Conservation (phyloP, 2,329 filamentous ascomycete species). For the Fusarium euwallaceae region DNA sequence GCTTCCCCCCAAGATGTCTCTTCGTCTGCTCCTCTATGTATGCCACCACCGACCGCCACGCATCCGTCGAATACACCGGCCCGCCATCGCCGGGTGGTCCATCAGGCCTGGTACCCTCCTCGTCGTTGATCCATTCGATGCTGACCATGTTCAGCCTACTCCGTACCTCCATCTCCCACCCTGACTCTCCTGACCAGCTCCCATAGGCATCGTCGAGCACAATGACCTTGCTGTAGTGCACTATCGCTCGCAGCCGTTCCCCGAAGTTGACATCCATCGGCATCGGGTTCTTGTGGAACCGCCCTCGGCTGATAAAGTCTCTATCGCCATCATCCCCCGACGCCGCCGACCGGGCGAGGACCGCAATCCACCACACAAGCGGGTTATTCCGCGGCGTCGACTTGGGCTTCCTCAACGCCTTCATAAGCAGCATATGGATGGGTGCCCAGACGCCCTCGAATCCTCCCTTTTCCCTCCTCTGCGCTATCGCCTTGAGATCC, state of each 20-base stretch:
- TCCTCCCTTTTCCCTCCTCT: not conserved
- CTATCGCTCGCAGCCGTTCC: not conserved
- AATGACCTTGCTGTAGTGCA: constrained; percentile 2
- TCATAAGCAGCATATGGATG: not conserved
- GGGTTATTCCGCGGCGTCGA: not conserved
- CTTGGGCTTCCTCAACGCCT: not conserved
- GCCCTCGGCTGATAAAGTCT: constrained; percentile 6
- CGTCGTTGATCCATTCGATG: constrained; percentile 4
- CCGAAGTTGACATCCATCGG: not conserved
- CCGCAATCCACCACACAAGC: not conserved
- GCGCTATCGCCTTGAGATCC: not conserved
- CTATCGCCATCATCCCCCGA: not conserved
- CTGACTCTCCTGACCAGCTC: not conserved
- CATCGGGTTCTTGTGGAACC: constrained; percentile 1
- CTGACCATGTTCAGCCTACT: not conserved
- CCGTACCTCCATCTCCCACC: not conserved
- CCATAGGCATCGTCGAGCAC: not conserved
- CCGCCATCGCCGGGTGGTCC: not conserved
- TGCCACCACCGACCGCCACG: not conserved
- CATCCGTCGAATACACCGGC: not conserved
- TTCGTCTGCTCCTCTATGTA: too few relatives aligned
- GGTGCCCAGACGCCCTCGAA: constrained; percentile 3
- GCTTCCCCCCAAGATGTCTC: too few relatives aligned
- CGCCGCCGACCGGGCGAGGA: not conserved
- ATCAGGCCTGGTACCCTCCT: not conserved